phyloP scores from a whole-genome alignment of 1,284 basidiomycete genomes.

The Trametes polyzona region DNA sequence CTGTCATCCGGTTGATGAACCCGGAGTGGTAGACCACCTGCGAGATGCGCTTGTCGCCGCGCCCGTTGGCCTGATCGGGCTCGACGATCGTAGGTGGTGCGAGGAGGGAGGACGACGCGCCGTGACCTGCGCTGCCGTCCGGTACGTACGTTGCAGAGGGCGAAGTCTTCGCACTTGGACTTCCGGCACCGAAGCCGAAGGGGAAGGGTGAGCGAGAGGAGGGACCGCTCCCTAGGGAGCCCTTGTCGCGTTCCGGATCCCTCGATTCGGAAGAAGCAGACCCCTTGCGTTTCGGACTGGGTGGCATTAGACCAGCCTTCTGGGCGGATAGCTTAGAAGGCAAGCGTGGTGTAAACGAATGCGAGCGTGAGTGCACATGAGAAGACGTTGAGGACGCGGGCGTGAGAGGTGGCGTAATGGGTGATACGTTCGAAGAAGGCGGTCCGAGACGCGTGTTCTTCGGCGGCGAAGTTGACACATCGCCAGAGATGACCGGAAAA shows the following conservation, averaged over 20 bases:
- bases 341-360: slow-evolving; percentile 71
- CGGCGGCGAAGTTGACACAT: slow-evolving; percentile 31
- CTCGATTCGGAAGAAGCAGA: slow-evolving; percentile 45
- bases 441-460: slow-evolving; percentile 31
- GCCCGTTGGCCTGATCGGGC: slow-evolving; percentile 33
- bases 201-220: slow-evolving; percentile 38
- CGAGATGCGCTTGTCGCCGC: slow-evolving; percentile 62
- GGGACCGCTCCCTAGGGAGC: slow-evolving; percentile 24
- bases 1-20: slow-evolving; percentile 73
- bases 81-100: slow-evolving; percentile 57
- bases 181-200: slow-evolving; percentile 36
- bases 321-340: slow-evolving; percentile 66
- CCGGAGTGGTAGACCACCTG: slow-evolving; percentile 77
- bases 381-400: slow-evolving; percentile 29
- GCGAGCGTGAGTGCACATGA: slow-evolving; percentile 59
- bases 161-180: slow-evolving; percentile 20
- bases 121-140: slow-evolving; percentile 26
- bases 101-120: slow-evolving; percentile 43
- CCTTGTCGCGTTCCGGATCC: slow-evolving; percentile 38
- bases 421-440: slow-evolving; percentile 30
- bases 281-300: slow-evolving; percentile 58
- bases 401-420: slow-evolving; percentile 31
- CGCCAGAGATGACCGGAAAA: slow-evolving; percentile 45
- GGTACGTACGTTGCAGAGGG: slow-evolving; percentile 23
- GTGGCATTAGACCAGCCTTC: slow-evolving; percentile 44